Evolutionary conservation across 2,329 filamentous ascomycete genomes (phyloP), one percentile per base, ranked within the genome.

Genomic region (Rasamsonia emersonii): DNA sequence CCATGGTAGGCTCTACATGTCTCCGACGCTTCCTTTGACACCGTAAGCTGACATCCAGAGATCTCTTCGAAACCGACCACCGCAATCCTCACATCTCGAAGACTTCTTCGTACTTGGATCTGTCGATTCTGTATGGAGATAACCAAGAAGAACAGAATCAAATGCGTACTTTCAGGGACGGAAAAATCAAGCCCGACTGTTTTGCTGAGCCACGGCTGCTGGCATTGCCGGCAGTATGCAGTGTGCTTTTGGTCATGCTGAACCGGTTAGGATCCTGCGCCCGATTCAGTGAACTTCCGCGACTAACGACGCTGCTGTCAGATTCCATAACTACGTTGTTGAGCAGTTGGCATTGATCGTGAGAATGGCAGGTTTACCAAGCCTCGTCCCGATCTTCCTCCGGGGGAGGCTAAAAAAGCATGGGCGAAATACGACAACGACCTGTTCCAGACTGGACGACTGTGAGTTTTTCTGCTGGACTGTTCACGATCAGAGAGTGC

Each of bases 261-360:
- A 63, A 60, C 44, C 52, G 59, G 40, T 51, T 17, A 13, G 38
- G 29, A 4, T 28, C 8, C n/a, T 13, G 9, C 7, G 4, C 18
- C 2, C 10, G 9, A 11, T 1, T 20, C 13, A 3, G 11, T 25
- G 8, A 18, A 17, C 11, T 23, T 24, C 13, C n/a, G 9, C 8
- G 11, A 6, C 29, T 30, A 24, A 29, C 10, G 8, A 6, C 24
- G 25, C 4, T 6, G 3, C 4, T 24, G 9, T 25, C 30, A 51
- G 52, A 43, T 93, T 93, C 60, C 89, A 95, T 60, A 95, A 96
- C 59, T 72, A 91, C 42, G 75, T 86, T 0, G 86, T 83, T 2
- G 73, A 77, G 33, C 81, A 89, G 39, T 65, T 95, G 11, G 82
- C 82, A 0, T 63, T 71, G n/a, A 89, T 95, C 58, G 95, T 47